Base-by-base conservation (phyloP, 2,329 filamentous ascomycete genomes). In the Aspergillus glaucus region DNA sequence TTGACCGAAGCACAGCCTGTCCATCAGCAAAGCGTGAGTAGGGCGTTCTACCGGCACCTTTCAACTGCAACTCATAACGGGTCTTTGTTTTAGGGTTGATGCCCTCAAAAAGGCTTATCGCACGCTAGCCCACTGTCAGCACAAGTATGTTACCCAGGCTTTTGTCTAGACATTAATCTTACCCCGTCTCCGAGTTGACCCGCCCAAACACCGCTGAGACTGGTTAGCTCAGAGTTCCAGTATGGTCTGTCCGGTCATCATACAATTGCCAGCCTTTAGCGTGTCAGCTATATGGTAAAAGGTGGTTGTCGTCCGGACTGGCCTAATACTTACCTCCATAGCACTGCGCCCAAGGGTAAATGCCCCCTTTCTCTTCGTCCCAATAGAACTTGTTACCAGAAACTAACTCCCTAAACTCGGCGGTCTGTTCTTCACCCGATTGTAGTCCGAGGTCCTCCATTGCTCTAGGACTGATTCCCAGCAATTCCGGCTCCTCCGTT, bases 261-360 rank as follows among this genome's bases (percentile, higher is more conserved):
- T 67, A 74, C 68, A 77, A 77, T 67, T 77, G 75, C 69, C 74
- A 77, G 37, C 73, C 73, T 73, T 46, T 6, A 36, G 45, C 19
- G 22, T 39, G 26, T 61, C 48, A 64, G 51, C 9, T 26, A 52
- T 14, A 28, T 14, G 14, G 24, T 55, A 45, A 55, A 37, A 34
- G 6, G 41, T 42, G 6, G 14, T 12, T 34, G 36, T 44, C 24
- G 22, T n/a, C 6, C 40, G 7, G 45, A 46, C 12, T 17, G 83
- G 63, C 84, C 78, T 62, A 79, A 82, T 28, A 2, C 62, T 55
- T 56, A 49, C 92, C 92, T 49, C 93, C 93, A 67, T 98, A 98
- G 72, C 93, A 97, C 71, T 98, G 93, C 28, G 93, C 91, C 93
- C 93, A 98, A 0, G 93, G 92, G 66, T 98, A 98, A 40, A 93